These are phyloP conservation scores for Hydnomerulius pinastri DNA, from an alignment of 768 basidiomycete genomes.

Conservation along the genomic window DNA sequence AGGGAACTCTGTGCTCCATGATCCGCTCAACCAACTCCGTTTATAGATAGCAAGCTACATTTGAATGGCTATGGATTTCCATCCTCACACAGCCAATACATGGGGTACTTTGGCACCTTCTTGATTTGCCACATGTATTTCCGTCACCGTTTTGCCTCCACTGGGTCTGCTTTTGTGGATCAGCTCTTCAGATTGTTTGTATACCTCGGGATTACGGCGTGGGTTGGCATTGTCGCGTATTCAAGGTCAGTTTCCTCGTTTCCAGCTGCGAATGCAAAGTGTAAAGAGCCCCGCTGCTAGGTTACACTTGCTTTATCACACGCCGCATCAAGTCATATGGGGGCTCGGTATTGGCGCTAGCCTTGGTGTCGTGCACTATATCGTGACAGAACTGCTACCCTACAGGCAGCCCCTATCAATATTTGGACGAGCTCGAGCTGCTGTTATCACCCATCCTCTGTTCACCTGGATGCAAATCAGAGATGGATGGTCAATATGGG, in stretches of 20 bases:
- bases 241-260: conserved; percentile 55
- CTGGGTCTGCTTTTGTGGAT: conserved; percentile 55
- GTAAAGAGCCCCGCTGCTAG: conserved; percentile 35
- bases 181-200: conserved; percentile 46
- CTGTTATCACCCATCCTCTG: conserved; percentile 57
- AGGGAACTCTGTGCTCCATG: background rate
- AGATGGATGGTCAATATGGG: conserved; percentile 83
- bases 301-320: conserved; percentile 73
- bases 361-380: conserved; percentile 58
- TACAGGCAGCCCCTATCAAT: conserved; percentile 50
- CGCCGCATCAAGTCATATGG: conserved; percentile 71
- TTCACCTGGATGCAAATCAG: conserved; percentile 68
- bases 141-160: conserved; percentile 62
- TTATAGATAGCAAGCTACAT: conserved; percentile 19
- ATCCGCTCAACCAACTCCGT: conserved; percentile 2
- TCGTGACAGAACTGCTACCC: conserved; percentile 60
- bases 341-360: conserved; percentile 64
- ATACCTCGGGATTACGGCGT: conserved; percentile 51
- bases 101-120: conserved; percentile 85
- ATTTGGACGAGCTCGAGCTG: conserved; percentile 50
- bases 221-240: conserved; percentile 72
- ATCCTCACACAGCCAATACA: conserved; percentile 87
- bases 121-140: conserved; percentile 71
- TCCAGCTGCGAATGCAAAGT: background rate
- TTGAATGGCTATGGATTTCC: conserved; percentile 80